phyloP scores from a whole-genome alignment of 805 yeast species.

The Ascoidea tarda region DNA sequence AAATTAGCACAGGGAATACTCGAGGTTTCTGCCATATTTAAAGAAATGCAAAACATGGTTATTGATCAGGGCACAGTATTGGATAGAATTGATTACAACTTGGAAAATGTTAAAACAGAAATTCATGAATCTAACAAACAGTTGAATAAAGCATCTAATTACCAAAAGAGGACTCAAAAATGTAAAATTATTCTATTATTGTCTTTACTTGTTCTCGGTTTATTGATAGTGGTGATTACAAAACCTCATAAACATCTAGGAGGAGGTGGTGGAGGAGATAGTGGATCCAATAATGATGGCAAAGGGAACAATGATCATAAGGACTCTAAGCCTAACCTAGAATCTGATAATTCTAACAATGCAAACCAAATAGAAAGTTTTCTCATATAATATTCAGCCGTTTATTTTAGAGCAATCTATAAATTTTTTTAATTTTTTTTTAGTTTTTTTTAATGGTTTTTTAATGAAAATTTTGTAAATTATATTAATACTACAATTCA shows the following conservation, averaged over 20 bases:
- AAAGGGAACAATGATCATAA: too few species aligned
- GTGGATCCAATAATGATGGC: too few species aligned
- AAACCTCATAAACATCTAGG: constrained; percentile 30
- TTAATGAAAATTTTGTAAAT: too few species aligned
- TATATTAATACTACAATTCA: too few species aligned
- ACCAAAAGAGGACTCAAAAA: constrained; percentile 82
- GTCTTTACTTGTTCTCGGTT: constrained; percentile 52
- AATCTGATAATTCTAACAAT: too few species aligned
- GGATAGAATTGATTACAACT: constrained; percentile 87
- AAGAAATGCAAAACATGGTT: constrained; percentile 82
- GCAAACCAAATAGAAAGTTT: too few species aligned
- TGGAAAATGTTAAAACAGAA: constrained; percentile 66
- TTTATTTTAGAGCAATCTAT: too few species aligned
- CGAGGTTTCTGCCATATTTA: constrained; percentile 86
- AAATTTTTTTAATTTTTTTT: too few species aligned
- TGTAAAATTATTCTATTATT: constrained; percentile 76
- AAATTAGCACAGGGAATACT: constrained; percentile 88
- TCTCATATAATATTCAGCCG: too few species aligned
- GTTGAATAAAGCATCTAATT: constrained; percentile 56
- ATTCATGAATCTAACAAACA: constrained; percentile 69
- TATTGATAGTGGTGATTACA: constrained; percentile 55
- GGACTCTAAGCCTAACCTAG: too few species aligned
- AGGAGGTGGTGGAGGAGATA: too few species aligned
- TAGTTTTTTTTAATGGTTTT: too few species aligned
- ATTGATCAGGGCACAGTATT: constrained; percentile 92